These are phyloP conservation scores for Cladorrhinum sp. DNA, from an alignment of 2,329 filamentous ascomycete genomes.

Conservation along the genomic window DNA sequence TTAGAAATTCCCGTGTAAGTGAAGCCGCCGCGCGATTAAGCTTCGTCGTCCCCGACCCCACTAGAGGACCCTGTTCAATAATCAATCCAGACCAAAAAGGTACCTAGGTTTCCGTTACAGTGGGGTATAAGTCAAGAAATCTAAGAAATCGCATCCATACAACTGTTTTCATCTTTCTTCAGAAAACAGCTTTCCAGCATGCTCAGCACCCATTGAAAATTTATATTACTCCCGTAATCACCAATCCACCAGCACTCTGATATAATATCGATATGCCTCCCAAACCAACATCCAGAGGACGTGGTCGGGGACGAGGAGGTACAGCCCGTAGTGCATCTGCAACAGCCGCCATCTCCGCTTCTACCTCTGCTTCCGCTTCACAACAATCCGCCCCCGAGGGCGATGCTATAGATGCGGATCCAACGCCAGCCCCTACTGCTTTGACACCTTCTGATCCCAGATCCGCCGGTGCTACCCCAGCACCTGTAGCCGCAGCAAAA, in stretches of 20 bases:
- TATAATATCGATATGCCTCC: conserved; percentile 18
- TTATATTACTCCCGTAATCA: not conserved
- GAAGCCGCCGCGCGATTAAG: too few relatives aligned
- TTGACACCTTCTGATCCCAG: not conserved
- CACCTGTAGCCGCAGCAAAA: conserved; percentile 9
- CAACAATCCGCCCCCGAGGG: conserved; percentile 2
- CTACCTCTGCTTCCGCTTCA: conserved; percentile 1
- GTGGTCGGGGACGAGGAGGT: conserved; percentile 24
- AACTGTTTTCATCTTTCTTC: not conserved
- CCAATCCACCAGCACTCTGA: not conserved
- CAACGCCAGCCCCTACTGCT: conserved; percentile 4
- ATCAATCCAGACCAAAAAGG: not conserved
- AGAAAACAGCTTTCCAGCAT: not conserved
- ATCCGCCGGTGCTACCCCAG: conserved; percentile 9
- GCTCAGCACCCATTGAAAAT: not conserved
- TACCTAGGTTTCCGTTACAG: not conserved
- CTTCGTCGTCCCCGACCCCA: too few relatives aligned
- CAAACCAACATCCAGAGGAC: conserved; percentile 19
- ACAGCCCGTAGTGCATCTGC: conserved; percentile 18
- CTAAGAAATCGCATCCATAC: conserved; percentile 4
- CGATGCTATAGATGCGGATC: not conserved
- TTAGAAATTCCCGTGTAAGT: too few relatives aligned
- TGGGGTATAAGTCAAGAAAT: conserved; percentile 5
- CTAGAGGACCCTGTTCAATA: too few relatives aligned
- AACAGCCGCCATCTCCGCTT: conserved; percentile 11